Evolutionary conservation across 164 flowering plant genomes (phyloP).

Genomic region (Magnolia officinalis): DNA sequence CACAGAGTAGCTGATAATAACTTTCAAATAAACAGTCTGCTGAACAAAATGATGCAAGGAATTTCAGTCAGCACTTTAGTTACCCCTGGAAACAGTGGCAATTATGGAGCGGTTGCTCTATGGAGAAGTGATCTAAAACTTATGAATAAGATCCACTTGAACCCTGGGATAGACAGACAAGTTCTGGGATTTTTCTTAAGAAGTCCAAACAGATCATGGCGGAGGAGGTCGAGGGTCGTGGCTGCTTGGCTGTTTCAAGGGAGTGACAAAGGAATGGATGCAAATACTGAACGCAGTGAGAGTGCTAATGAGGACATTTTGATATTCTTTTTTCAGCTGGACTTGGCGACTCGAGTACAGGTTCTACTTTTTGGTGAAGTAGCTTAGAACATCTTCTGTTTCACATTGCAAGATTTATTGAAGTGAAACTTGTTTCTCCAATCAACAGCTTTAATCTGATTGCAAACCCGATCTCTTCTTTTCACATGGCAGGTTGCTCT

Average conservation of each 20-base stretch:
- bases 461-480: background rate
- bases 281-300: slow-evolving; percentile 79
- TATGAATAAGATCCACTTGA: slow-evolving; percentile 20
- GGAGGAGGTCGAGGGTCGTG: slow-evolving; percentile 36
- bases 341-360: slow-evolving; percentile 88
- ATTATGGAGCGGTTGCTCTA: slow-evolving; percentile 28
- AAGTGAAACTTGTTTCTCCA: background rate
- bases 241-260: slow-evolving; percentile 83
- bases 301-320: slow-evolving; percentile 85
- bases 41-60: slow-evolving; percentile 32
- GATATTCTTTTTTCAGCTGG: slow-evolving; percentile 87
- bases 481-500: slow-evolving; percentile 63
- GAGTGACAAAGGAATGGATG: slow-evolving; percentile 46
- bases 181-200: slow-evolving; percentile 18
- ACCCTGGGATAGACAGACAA: slow-evolving; percentile 25
- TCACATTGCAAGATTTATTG: background rate
- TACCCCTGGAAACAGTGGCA: slow-evolving; percentile 30
- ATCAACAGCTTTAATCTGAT: background rate
- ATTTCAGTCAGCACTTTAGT: slow-evolving; percentile 38
- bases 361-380: slow-evolving; percentile 25
- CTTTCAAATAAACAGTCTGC: background rate
- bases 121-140: slow-evolving; percentile 31
- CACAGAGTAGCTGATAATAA: background rate
- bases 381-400: background rate
- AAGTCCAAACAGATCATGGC: slow-evolving; percentile 16